Percentiles rank a stretch among this genome's conserved stretches.
These are phyloP conservation scores for Ceratocystis cacaofunesta DNA, from an alignment of 2,329 filamentous ascomycete species.

Conservation along the genomic window DNA sequence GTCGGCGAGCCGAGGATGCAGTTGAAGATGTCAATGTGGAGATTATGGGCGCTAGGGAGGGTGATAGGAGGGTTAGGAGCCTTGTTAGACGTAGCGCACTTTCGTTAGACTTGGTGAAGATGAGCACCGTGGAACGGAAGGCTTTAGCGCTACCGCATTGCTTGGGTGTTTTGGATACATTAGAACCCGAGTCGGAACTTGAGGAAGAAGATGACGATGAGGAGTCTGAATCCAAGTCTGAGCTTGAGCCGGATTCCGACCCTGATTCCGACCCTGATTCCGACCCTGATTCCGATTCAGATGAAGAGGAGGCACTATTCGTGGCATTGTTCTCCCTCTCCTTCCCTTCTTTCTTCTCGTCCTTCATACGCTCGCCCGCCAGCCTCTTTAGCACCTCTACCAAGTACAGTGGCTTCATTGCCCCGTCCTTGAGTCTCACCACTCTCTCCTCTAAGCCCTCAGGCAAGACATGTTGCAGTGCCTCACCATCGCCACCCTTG, in stretches of 20 bases:
- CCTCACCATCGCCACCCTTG: constrained; percentile 16
- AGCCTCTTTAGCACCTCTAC: constrained; percentile 37
- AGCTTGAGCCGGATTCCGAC: constrained; percentile 5
- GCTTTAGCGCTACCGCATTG: constrained; percentile 16
- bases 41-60: constrained; percentile 40
- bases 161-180: constrained; percentile 17
- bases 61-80: constrained; percentile 54
- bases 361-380: neutral
- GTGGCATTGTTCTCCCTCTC: constrained; percentile 25
- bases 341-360: constrained; percentile 23
- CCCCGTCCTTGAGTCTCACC: constrained; percentile 29
- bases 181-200: constrained; percentile 19
- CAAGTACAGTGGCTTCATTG: constrained; percentile 56
- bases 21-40: constrained; percentile 65
- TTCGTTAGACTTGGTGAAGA: constrained; percentile 88
- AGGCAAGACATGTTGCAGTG: constrained; percentile 41
- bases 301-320: constrained; percentile 23
- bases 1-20: constrained; percentile 53
- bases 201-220: constrained; percentile 23
- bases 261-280: constrained; percentile 4
- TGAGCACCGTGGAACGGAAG: constrained; percentile 41
- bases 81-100: constrained; percentile 73
- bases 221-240: constrained; percentile 20
- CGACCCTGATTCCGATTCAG: neutral
- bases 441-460: constrained; percentile 31